Evolutionary conservation across 1,284 basidiomycete species (phyloP).

Genomic region (Tylopilus orsonianus): DNA sequence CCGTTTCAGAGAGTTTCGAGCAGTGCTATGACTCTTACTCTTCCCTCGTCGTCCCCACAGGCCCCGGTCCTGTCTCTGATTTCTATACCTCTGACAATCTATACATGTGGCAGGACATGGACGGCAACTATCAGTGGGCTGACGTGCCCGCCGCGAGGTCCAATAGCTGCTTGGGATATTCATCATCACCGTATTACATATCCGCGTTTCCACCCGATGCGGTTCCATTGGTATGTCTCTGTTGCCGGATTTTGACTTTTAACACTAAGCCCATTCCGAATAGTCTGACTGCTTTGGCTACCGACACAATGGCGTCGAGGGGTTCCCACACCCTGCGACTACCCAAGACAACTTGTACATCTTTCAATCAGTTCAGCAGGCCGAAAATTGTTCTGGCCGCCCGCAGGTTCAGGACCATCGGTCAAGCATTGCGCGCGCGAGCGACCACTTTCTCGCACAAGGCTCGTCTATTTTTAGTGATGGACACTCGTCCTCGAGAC

Average conservation of each 20-base stretch:
- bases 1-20: conserved; percentile 19
- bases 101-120: conserved; percentile 32
- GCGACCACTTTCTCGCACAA: conserved; percentile 36
- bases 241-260: background rate
- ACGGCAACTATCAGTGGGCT: conserved; percentile 32
- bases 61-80: conserved; percentile 19
- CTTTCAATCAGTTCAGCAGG: conserved; percentile 26
- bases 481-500: conserved; percentile 23
- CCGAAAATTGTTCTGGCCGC: conserved; percentile 18
- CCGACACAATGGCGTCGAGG: conserved; percentile 16
- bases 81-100: conserved; percentile 31
- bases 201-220: conserved; percentile 21
- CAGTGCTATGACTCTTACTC: conserved; percentile 28
- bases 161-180: conserved; percentile 25
- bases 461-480: conserved; percentile 36
- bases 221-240: conserved; percentile 20
- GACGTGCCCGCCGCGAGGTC: conserved; percentile 29
- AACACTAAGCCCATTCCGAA: conserved; percentile 8
- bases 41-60: conserved; percentile 15
- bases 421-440: conserved; percentile 36
- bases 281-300: conserved; percentile 23
- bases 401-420: conserved; percentile 34
- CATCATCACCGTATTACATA: conserved; percentile 22
- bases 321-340: conserved; percentile 11
- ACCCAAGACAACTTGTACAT: conserved; percentile 27